These are phyloP conservation scores for Rhododendron williamsianum DNA, from an alignment of 148 eudicot species.

Conservation along the genomic window DNA sequence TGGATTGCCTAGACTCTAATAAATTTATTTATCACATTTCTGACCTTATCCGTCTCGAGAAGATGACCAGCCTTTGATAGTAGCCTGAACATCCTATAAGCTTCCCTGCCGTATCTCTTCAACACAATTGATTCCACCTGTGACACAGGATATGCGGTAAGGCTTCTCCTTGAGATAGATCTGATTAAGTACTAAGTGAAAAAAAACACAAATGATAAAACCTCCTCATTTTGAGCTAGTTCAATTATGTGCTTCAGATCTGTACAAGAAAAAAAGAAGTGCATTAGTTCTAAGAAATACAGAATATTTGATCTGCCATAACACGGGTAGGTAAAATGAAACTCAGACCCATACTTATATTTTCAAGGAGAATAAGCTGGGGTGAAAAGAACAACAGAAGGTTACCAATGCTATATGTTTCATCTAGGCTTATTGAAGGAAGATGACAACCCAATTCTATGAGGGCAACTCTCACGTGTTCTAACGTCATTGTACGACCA, in stretches of 20 bases:
- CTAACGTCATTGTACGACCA: conserved; percentile 67
- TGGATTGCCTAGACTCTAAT: neutral
- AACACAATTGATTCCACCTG: conserved; percentile 84
- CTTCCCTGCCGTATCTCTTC: conserved; percentile 69
- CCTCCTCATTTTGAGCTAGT: conserved; percentile 73
- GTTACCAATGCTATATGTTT: conserved; percentile 55
- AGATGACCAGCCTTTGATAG: conserved; percentile 40
- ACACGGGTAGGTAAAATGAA: neutral
- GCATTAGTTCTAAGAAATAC: conserved; percentile 7
- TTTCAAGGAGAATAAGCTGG: neutral
- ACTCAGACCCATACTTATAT: neutral
- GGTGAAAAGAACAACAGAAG: neutral
- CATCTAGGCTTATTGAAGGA: conserved; percentile 37
- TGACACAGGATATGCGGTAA: conserved; percentile 12
- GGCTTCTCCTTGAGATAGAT: neutral
- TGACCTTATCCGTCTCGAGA: conserved; percentile 77
- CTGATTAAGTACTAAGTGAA: neutral
- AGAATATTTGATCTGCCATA: neutral
- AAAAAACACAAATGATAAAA: conserved; percentile 11
- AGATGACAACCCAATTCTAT: conserved; percentile 61
- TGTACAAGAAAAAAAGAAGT: conserved; percentile 30
- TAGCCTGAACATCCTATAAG: conserved; percentile 76
- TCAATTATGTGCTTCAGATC: conserved; percentile 63
- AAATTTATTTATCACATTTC: neutral
- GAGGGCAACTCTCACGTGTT: conserved; percentile 58